Evolutionary conservation across 768 basidiomycete genomes (phyloP).

Genomic region (Russula virescens): DNA sequence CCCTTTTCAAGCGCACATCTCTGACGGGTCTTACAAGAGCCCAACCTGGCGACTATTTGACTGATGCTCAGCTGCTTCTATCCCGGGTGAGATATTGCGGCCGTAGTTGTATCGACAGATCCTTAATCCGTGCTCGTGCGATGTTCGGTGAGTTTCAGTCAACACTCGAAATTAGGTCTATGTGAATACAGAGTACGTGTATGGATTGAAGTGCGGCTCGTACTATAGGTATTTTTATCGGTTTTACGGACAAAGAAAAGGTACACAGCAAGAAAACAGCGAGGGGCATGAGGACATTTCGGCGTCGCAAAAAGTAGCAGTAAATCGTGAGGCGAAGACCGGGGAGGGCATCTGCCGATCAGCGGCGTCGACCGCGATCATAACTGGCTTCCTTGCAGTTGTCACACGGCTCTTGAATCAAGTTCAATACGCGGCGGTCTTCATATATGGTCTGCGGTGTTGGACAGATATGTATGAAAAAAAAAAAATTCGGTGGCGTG

Average conservation of each 20-base stretch:
- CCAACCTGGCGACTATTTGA: slow-evolving; percentile 4
- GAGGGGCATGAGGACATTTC: background rate
- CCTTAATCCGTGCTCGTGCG: slow-evolving; percentile 1
- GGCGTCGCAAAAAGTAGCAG: background rate
- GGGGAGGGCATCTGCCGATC: slow-evolving; percentile 14
- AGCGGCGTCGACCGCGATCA: slow-evolving; percentile 27
- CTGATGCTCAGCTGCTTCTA: slow-evolving; percentile 1
- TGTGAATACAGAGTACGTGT: slow-evolving; percentile 12
- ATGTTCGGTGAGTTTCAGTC: slow-evolving; percentile 3
- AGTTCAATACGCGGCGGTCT: slow-evolving; percentile 55
- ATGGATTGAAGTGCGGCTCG: slow-evolving; percentile 13
- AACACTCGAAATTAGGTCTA: background rate
- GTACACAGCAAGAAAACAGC: slow-evolving; percentile 16
- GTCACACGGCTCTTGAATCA: slow-evolving; percentile 64
- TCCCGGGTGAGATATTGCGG: slow-evolving; percentile 2
- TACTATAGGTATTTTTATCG: slow-evolving; percentile 6
- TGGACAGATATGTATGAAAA: background rate
- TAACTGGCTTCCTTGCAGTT: slow-evolving; percentile 40
- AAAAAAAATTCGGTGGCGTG: background rate
- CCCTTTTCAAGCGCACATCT: background rate
- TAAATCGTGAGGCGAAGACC: background rate
- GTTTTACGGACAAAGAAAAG: background rate
- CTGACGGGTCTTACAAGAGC: slow-evolving; percentile 2
- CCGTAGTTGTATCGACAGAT: slow-evolving; percentile 2
- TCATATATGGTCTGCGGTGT: slow-evolving; percentile 25